Evolutionary conservation across 1,139 yeast genomes (phyloP).

Genomic region (Kodamaea plutei): DNA sequence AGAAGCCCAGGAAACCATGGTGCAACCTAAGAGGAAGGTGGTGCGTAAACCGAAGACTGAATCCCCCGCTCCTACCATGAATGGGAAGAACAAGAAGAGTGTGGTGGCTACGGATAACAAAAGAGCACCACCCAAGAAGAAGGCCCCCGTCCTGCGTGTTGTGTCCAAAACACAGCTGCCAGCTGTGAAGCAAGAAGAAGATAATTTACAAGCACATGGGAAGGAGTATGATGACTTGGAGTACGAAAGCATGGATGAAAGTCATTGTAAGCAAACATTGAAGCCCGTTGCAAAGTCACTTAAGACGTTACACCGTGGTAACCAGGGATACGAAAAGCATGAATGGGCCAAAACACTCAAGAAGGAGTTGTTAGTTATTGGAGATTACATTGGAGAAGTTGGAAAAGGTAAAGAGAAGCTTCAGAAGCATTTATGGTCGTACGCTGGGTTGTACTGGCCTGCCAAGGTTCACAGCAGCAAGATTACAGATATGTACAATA

Average conservation of each 20-base stretch:
- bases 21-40: conserved; percentile 6
- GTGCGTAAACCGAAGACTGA: conserved; percentile 17
- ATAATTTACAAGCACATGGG: conserved; percentile 18
- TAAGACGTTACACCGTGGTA: conserved; percentile 71
- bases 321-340: conserved; percentile 74
- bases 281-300: conserved; percentile 74
- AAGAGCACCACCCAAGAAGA: conserved; percentile 10
- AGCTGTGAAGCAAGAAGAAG: conserved; percentile 11
- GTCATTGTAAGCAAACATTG: conserved; percentile 58
- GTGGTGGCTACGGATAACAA: conserved; percentile 8
- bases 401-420: conserved; percentile 32
- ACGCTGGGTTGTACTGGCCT: conserved; percentile 93
- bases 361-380: conserved; percentile 72
- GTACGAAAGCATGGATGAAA: conserved; percentile 81
- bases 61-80: conserved; percentile 13
- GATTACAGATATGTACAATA: conserved; percentile 80
- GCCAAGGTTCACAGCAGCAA: conserved; percentile 78
- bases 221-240: conserved; percentile 43
- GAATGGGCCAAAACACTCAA: conserved; percentile 81
- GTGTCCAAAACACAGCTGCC: conserved; percentile 6
- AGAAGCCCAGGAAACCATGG: conserved; percentile 30
- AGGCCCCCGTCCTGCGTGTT: conserved; percentile 9
- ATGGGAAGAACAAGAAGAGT: conserved; percentile 9
- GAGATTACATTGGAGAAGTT: conserved; percentile 52
- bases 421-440: conserved; percentile 81